phyloP scores from a whole-genome alignment of 805 yeast species.

The Metschnikowia corniflorae region DNA sequence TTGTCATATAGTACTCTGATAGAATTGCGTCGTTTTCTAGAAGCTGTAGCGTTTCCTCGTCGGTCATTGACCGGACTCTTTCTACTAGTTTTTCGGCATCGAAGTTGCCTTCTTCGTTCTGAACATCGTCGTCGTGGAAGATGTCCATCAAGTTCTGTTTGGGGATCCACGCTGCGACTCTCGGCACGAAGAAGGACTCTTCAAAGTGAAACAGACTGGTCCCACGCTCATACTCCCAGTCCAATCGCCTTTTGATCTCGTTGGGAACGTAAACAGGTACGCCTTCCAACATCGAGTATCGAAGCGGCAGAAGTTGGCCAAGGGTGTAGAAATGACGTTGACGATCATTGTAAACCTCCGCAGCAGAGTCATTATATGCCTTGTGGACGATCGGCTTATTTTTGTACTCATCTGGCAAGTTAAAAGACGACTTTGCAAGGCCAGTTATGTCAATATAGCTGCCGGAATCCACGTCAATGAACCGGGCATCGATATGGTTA shows the following conservation, averaged over 20 bases:
- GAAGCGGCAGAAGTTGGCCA: slow-evolving; percentile 19
- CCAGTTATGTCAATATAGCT: slow-evolving; percentile 18
- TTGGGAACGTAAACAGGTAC: slow-evolving; percentile 18
- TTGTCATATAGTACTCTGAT: slow-evolving; percentile 22
- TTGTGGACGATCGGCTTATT: slow-evolving; percentile 12
- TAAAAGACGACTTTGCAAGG: slow-evolving; percentile 9
- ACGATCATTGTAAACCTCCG: slow-evolving; percentile 18
- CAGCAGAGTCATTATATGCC: slow-evolving; percentile 4
- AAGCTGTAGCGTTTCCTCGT: slow-evolving; percentile 22
- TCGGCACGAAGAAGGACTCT: slow-evolving; percentile 17
- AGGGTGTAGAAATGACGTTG: slow-evolving; percentile 16
- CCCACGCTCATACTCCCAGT: slow-evolving; percentile 21
- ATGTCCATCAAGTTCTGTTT: slow-evolving; percentile 9
- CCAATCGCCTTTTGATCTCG: slow-evolving; percentile 15
- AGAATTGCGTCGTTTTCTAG: slow-evolving; percentile 21
- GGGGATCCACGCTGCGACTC: slow-evolving; percentile 20
- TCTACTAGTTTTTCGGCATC: slow-evolving; percentile 13
- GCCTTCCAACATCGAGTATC: slow-evolving; percentile 18
- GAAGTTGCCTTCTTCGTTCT: background rate
- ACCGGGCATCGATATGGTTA: slow-evolving; percentile 18
- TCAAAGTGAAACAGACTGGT: slow-evolving; percentile 6
- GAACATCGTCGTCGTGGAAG: slow-evolving; percentile 10
- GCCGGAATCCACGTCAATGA: slow-evolving; percentile 16
- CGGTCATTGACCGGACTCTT: slow-evolving; percentile 22
- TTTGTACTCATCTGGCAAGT: slow-evolving; percentile 10